Percentiles rank a stretch among this genome's conserved stretches.
phyloP scores from a whole-genome alignment of 176 grass and related monocot genomes.

The Alopecurus myosuroides region DNA sequence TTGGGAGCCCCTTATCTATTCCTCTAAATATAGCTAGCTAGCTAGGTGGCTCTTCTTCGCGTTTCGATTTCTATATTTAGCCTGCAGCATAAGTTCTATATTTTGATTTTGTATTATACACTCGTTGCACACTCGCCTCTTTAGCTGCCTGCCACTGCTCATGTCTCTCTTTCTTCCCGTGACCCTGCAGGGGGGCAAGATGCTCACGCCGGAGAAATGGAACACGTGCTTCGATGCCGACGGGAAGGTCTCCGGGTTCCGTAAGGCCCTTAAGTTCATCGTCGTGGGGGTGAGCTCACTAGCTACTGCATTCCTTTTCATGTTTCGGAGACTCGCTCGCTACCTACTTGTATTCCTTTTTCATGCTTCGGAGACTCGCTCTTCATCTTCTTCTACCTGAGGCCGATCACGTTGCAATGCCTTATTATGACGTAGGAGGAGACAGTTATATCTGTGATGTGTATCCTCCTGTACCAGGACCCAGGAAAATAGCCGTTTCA shows the following conservation, averaged over 20 bases:
- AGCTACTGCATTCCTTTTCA: neutral
- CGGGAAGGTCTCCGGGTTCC: constrained; percentile 71
- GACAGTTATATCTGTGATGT: no score
- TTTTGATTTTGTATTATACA: no score
- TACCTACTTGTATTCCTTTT: no score
- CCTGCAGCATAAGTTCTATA: no score
- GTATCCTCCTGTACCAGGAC: no score
- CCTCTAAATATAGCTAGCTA: no score
- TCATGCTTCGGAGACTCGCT: no score
- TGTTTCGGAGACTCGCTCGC: neutral
- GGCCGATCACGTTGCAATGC: neutral
- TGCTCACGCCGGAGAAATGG: constrained; percentile 96
- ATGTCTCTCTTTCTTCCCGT: neutral
- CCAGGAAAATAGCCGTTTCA: no score
- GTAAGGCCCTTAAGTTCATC: constrained; percentile 92
- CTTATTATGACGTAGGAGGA: neutral
- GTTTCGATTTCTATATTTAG: no score
- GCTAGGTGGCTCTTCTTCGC: no score
- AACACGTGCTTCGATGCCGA: constrained; percentile 66
- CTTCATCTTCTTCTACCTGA: neutral
- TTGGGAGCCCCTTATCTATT: no score
- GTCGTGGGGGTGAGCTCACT: constrained; percentile 66
- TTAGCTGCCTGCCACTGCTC: neutral
- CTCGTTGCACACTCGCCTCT: neutral
- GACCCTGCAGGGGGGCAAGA: constrained; percentile 59